A percentile compares a stretch with the other conserved stretches of the same genome.
These are phyloP conservation scores for Myxozyma geophila DNA, from an alignment of 805 yeast genomes.

Conservation along the genomic window DNA sequence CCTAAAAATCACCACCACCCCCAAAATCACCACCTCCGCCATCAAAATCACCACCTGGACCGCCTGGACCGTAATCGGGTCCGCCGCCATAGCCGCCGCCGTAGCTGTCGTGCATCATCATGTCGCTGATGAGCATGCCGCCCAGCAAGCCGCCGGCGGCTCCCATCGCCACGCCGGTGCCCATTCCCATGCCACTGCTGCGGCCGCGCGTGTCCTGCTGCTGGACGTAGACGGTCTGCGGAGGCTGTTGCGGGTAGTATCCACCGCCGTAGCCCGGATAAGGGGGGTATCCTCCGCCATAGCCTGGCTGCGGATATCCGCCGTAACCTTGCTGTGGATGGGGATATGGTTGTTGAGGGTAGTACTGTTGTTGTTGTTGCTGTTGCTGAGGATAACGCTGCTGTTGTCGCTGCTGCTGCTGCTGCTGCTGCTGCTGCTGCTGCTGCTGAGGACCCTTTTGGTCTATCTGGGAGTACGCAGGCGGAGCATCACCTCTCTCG, in stretches of 20 bases:
- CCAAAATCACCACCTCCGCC: neutral
- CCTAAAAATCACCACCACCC: neutral
- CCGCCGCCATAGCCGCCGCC: conserved; percentile 42
- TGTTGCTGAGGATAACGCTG: conserved; percentile 28
- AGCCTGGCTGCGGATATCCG: conserved; percentile 2
- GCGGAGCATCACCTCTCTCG: conserved; percentile 41
- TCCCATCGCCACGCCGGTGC: conserved; percentile 52
- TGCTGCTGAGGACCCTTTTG: conserved; percentile 1
- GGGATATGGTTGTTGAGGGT: conserved; percentile 39
- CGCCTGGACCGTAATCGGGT: no score
- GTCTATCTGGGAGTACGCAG: conserved; percentile 24
- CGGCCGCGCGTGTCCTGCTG: conserved; percentile 40
- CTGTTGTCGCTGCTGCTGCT: conserved; percentile 21
- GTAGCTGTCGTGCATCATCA: conserved; percentile 46
- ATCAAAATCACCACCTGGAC: conserved; percentile 38
- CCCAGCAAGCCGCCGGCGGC: conserved; percentile 67
- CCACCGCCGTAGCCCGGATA: conserved; percentile 33
- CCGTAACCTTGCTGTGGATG: conserved; percentile 38
- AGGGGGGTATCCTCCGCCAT: conserved; percentile 41
- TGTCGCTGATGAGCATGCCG: conserved; percentile 58
- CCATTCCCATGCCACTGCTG: conserved; percentile 45
- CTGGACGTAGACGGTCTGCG: conserved; percentile 38
- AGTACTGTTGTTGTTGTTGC: conserved; percentile 17
- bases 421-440: conserved; percentile 24
- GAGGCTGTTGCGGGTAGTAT: conserved; percentile 45